These are phyloP conservation scores for Boletus barrowsii DNA, from an alignment of 768 basidiomycete genomes.

Conservation along the genomic window DNA sequence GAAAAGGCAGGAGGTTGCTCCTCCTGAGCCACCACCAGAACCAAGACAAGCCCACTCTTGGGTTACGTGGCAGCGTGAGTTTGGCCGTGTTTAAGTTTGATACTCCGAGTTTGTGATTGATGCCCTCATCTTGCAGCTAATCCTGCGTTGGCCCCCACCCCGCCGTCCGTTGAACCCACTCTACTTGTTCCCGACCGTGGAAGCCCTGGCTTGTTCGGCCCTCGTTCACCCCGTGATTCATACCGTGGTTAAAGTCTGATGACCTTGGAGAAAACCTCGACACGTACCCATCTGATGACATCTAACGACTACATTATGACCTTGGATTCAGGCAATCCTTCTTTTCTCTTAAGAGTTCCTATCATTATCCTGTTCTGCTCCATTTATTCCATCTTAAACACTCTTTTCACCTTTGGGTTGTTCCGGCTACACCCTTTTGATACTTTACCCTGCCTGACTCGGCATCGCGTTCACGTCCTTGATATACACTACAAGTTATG, in stretches of 20 bases:
- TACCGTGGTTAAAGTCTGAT: slow-evolving; percentile 14
- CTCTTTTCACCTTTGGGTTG: background rate
- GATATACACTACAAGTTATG: background rate
- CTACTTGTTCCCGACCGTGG: slow-evolving; percentile 56
- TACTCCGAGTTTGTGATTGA: slow-evolving; percentile 3
- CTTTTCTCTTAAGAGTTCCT: slow-evolving; percentile 6
- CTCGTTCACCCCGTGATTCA: slow-evolving; percentile 57
- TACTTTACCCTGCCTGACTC: background rate
- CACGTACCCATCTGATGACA: slow-evolving; percentile 5
- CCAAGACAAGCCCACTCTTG: slow-evolving; percentile 50
- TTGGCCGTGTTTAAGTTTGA: slow-evolving; percentile 7
- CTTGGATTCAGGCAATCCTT: slow-evolving; percentile 7
- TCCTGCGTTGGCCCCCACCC: slow-evolving; percentile 53
- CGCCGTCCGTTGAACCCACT: slow-evolving; percentile 57
- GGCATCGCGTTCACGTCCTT: background rate
- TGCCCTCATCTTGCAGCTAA: slow-evolving; percentile 45
- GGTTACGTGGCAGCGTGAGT: slow-evolving; percentile 68
- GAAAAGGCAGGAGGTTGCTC: slow-evolving; percentile 38
- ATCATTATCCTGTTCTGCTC: slow-evolving; percentile 24
- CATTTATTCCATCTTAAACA: slow-evolving; percentile 3
- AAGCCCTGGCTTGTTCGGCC: slow-evolving; percentile 75
- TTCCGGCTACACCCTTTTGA: background rate
- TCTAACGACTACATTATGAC: slow-evolving; percentile 20
- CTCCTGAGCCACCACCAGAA: slow-evolving; percentile 34
- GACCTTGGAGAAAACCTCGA: background rate